Base-by-base conservation (phyloP, 202 grass and related monocot species). In the Schoenoplectus triqueter region DNA sequence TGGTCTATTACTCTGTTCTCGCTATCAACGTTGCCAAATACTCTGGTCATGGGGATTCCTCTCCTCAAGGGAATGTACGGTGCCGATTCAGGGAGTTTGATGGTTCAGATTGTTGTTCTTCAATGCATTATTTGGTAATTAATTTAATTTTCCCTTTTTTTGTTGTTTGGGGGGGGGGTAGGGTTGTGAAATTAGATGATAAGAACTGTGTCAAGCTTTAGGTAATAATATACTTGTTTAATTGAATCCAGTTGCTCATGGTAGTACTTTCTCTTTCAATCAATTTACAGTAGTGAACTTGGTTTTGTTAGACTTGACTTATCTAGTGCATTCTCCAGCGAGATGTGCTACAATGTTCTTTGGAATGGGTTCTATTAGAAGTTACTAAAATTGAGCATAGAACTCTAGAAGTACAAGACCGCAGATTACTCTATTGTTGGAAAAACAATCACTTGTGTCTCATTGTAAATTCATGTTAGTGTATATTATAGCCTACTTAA, bases 101-200 rank as follows among this genome's bases (percentile, higher is more conserved):
- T 98, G 95, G 95, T 98, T 42, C 95, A 98, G 85, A 92, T 98
- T 19, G 95, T 98, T n/a, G 92, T 98, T 10, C 95, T 98, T 10
- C 95, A 95, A 87, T 95, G 95, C 85, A 95, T 98, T 76, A 92
- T 98, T 67, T 98, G 95, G 95, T 91, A 86, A 56, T 56, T 41
- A 48, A 66, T 22, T 68, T 69, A 39, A 18, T 14, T 5, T 40
- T n/a, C 0, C 11, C 3, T 39, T 47, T 18, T 49, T 18, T 71
- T 7, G 0, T 45, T 69, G 0, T 45, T 15, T 69, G 22, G 8
- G n/a, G 63, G 8, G 40, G 40, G 41, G 4, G 39, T 31, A 7
- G 2, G 0, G 21, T 69, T 69, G 66, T n/a, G 41, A 69, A 46
- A 69, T 65, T 65, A 65, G 7, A 22, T 65, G 8, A 39, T 39